Conservation (phyloP, 352 stramenopile genomes). For the Pythium aphanidermatum region DNA sequence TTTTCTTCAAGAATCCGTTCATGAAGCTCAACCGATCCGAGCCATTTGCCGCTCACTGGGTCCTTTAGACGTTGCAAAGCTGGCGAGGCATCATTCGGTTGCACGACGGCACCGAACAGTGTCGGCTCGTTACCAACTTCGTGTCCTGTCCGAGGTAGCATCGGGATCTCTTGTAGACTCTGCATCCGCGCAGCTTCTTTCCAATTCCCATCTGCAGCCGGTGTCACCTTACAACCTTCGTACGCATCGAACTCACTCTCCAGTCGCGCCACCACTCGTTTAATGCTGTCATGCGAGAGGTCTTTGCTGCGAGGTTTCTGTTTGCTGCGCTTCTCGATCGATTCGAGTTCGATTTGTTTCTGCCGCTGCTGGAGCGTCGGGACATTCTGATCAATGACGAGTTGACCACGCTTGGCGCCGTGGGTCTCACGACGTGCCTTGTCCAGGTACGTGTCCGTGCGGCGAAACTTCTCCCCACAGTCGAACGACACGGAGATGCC, state of each 20-base stretch:
- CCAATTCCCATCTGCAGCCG: slow-evolving; percentile 58
- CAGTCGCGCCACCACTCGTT: slow-evolving; percentile 49
- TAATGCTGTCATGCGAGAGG: slow-evolving; percentile 45
- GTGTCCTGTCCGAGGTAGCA: slow-evolving; percentile 47
- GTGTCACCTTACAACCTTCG: slow-evolving; percentile 54
- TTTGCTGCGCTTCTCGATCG: slow-evolving; percentile 67
- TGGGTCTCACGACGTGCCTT: slow-evolving; percentile 32
- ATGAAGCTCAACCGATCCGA: slow-evolving; percentile 61
- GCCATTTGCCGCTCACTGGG: slow-evolving; percentile 44
- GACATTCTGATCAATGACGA: slow-evolving; percentile 46
- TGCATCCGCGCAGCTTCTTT: slow-evolving; percentile 36
- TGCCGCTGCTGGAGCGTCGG: slow-evolving; percentile 64
- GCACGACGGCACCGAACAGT: slow-evolving; percentile 39
- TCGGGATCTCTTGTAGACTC: slow-evolving; percentile 58
- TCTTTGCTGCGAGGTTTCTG: slow-evolving; percentile 68
- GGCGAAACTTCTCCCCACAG: slow-evolving; percentile 62
- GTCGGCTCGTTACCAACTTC: slow-evolving; percentile 50
- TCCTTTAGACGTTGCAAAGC: slow-evolving; percentile 44
- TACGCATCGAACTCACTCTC: slow-evolving; percentile 76
- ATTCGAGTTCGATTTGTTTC: slow-evolving; percentile 60
- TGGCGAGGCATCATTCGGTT: slow-evolving; percentile 32
- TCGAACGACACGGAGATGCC: slow-evolving; percentile 60
- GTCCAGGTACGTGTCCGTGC: slow-evolving; percentile 67
- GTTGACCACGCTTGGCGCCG: slow-evolving; percentile 41
- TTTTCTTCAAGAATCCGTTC: slow-evolving; percentile 47